Evolutionary conservation across 2,329 filamentous ascomycete genomes (phyloP), one percentile per base, ranked within the genome.

Genomic region (Colletotrichum higginsianum): DNA sequence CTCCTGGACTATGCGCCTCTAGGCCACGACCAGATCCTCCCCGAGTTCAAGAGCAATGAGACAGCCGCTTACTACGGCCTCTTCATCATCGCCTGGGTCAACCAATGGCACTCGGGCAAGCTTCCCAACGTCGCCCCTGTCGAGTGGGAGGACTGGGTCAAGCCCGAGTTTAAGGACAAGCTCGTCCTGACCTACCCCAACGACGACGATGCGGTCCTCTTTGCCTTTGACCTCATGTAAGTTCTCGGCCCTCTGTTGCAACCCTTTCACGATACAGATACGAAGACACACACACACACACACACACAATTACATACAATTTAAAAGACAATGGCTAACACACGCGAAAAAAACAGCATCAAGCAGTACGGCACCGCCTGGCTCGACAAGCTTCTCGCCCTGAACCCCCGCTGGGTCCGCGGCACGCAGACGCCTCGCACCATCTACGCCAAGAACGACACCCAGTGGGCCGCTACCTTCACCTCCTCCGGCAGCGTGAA

Each of bases 181-280:
- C 78, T 89, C 5, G 84, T 85, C 2, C 76, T 89, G 13, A 88
- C 87, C 0, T 89, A 89, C 67, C 88, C 88, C 12, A 88, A 89
- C 70, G 88, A 89, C 50, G 88, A 90, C 52, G 88, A 90, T 65
- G 87, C 88, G 0, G 84, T 89, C 2, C 78, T 87, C 0, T 89
- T 81, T 52, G 83, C 84, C 3, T 88, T 86, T 52, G 80, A 87
- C 50, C 78, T 87, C 1, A 83, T 89, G 83, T 84, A 76, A 80
- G 82, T 75, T 16, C 12, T 2, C 9, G 5, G 2, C 12, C 35
- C 8, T 11, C n/a, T 23, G 49, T 5, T 23, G 49, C 8, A 2
- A 7, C 2, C 9, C 8, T n/a, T 35, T 35, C 30, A 2, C 6
- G 6, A 46, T 18, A n/a, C 7, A 6, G 2, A 2, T 0, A 53